These are phyloP conservation scores for Vitellaria paradoxa DNA, from an alignment of 179 eudicot species.

Conservation along the genomic window DNA sequence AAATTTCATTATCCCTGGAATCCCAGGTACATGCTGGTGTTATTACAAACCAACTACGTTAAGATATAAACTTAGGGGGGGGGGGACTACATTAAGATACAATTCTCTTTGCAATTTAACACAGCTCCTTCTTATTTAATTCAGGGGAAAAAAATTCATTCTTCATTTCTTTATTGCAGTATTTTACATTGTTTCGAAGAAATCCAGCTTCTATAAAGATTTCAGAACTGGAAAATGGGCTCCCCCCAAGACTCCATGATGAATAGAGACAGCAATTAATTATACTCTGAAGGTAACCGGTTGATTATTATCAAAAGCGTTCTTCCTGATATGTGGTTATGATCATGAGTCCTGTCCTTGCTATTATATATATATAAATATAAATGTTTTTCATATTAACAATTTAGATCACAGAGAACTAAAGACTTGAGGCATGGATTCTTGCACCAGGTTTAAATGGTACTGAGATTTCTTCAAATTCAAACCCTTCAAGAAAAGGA, in stretches of 20 bases:
- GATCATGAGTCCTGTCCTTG: not conserved
- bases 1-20: conserved; percentile 61
- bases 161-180: conserved; percentile 42
- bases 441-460: not conserved
- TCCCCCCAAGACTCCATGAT: conserved; percentile 30
- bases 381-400: not conserved
- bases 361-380: not conserved
- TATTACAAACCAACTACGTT: not conserved
- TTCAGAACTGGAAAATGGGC: conserved; percentile 83
- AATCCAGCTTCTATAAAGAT: conserved; percentile 61
- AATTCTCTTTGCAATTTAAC: not conserved
- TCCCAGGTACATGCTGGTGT: conserved; percentile 60
- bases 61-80: too few species aligned
- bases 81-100: too few species aligned
- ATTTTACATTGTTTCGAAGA: conserved; percentile 69
- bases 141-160: not conserved
- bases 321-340: not conserved
- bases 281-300: too few species aligned
- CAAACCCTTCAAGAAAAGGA: not conserved
- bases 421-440: not conserved
- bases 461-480: not conserved
- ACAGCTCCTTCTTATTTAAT: not conserved
- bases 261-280: not conserved
- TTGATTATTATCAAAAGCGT: not conserved
- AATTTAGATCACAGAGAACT: not conserved